A percentile compares a stretch with the other conserved stretches of the same genome.
phyloP scores from a whole-genome alignment of 345 rosid genomes.

The Geranium rotundifolium region DNA sequence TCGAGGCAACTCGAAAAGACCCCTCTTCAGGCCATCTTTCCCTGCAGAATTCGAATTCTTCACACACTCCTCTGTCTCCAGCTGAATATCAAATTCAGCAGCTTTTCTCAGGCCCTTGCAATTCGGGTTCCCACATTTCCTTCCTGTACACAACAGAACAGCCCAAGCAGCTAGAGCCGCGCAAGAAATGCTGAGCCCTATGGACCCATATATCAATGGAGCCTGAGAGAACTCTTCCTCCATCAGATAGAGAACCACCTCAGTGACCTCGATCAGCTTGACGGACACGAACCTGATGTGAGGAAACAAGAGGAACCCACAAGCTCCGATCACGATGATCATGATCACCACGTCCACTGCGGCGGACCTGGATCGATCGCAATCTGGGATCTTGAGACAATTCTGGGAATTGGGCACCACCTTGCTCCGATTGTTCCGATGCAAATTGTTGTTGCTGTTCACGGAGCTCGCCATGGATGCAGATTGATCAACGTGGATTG shows the following conservation, averaged over 20 bases:
- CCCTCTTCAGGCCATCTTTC: conserved; percentile 41
- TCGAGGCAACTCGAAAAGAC: conserved; percentile 50
- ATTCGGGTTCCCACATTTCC: conserved; percentile 41
- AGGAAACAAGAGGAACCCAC: conserved; percentile 15
- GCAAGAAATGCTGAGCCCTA: conserved; percentile 8
- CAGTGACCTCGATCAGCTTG: conserved; percentile 5
- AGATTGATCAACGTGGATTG: conserved; percentile 8
- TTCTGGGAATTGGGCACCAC: not conserved
- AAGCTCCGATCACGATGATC: conserved; percentile 11
- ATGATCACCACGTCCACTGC: conserved; percentile 13
- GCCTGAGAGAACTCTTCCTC: conserved; percentile 8
- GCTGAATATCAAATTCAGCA: conserved; percentile 72
- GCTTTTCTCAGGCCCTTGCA: conserved; percentile 73
- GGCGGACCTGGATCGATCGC: conserved; percentile 11
- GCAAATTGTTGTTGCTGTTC: not conserved
- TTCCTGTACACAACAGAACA: not conserved
- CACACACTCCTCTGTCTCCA: conserved; percentile 83
- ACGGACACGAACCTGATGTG: conserved; percentile 4
- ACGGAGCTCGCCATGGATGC: conserved; percentile 8
- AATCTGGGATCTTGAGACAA: not conserved
- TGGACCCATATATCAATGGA: conserved; percentile 9
- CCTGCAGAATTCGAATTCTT: conserved; percentile 31
- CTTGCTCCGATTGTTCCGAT: not conserved
- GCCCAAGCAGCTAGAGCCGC: conserved; percentile 10
- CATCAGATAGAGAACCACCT: not conserved